A percentile compares a stretch with the other conserved stretches of the same genome.
Evolutionary conservation across 805 yeast genomes (phyloP).

Genomic region (Yarrowia sp.): DNA sequence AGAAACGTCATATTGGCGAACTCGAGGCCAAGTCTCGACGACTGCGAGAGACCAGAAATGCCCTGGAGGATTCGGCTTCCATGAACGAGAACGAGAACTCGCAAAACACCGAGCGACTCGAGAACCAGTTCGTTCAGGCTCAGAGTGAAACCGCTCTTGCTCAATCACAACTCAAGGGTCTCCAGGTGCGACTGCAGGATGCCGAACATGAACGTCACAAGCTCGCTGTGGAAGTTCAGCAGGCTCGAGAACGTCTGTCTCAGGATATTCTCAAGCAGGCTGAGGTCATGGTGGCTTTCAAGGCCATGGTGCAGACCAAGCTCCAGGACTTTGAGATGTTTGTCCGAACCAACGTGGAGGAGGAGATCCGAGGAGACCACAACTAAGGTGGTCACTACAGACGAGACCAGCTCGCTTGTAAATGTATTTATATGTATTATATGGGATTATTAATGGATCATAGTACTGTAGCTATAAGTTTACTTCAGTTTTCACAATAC

Average conservation of each 20-base stretch:
- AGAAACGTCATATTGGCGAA: slow-evolving; percentile 30
- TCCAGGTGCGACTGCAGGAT: slow-evolving; percentile 25
- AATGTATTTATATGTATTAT: slow-evolving; percentile 35
- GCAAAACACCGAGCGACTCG: slow-evolving; percentile 28
- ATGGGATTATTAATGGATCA: background rate
- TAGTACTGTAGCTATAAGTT: too few species aligned
- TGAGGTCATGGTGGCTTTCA: slow-evolving; percentile 29
- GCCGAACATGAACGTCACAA: slow-evolving; percentile 28
- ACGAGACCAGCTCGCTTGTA: background rate
- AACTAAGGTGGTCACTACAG: slow-evolving; percentile 9
- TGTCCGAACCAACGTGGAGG: slow-evolving; percentile 27
- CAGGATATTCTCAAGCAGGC: slow-evolving; percentile 29
- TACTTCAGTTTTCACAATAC: background rate
- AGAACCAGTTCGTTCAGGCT: slow-evolving; percentile 31
- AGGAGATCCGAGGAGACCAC: slow-evolving; percentile 10
- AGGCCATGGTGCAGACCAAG: slow-evolving; percentile 25
- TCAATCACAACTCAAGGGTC: slow-evolving; percentile 28
- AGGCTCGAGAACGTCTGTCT: slow-evolving; percentile 26
- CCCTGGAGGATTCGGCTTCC: slow-evolving; percentile 15
- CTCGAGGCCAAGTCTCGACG: slow-evolving; percentile 34
- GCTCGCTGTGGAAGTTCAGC: slow-evolving; percentile 19
- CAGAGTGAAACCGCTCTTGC: slow-evolving; percentile 31
- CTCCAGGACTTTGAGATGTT: slow-evolving; percentile 31
- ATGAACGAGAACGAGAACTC: slow-evolving; percentile 35
- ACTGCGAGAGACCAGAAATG: slow-evolving; percentile 28